Evolutionary conservation across 345 rosid species (phyloP).

Genomic region (Mercurialis annua): DNA sequence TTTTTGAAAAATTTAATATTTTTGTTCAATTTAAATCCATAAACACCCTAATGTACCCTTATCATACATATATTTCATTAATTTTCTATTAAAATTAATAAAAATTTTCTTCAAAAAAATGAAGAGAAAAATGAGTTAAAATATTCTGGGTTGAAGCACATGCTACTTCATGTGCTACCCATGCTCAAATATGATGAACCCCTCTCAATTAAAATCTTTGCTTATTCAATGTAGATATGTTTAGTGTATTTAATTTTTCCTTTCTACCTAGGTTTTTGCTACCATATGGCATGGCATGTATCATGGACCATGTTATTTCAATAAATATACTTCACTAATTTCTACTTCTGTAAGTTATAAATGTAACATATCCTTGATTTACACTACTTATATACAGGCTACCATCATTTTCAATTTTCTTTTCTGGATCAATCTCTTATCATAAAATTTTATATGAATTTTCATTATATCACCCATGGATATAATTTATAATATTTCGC

Average conservation of each 20-base stretch:
- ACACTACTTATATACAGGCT: not conserved
- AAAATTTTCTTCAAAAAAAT: not conserved
- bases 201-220: conserved; percentile 1
- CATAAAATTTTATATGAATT: no score
- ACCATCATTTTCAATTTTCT: no score
- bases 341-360: not conserved
- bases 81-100: no score
- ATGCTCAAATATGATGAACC: not conserved
- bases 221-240: not conserved
- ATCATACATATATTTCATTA: not conserved
- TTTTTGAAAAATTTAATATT: no score
- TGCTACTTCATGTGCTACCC: conserved; percentile 14
- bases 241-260: not conserved
- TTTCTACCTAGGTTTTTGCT: not conserved
- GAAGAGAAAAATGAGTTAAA: not conserved
- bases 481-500: no score
- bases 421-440: no score
- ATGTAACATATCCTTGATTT: not conserved
- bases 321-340: not conserved
- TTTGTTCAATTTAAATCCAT: no score
- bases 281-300: conserved; percentile 10
- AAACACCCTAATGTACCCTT: conserved; percentile 4
- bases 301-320: conserved; percentile 8
- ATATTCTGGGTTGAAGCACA: conserved; percentile 6
- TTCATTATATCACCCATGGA: no score